Evolutionary conservation across 305 asterid genomes (phyloP), one percentile per base, ranked within the genome.

Genomic region (Euphrasia arctica): DNA sequence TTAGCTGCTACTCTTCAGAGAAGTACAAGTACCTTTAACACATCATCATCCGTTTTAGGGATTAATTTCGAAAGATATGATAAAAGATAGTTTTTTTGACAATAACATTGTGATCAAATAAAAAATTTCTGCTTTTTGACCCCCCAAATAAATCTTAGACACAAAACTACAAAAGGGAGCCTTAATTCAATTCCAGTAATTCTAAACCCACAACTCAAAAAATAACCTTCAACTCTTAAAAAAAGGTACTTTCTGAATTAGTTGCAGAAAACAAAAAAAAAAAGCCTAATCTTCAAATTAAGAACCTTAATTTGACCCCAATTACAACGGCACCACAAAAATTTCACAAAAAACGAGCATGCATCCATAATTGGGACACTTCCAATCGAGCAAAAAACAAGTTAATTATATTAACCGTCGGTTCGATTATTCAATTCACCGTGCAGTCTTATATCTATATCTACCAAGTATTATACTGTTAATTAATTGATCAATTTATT

Each of bases 21-120:
- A 68, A 57, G 52, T 51, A 18, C 1, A 63, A 42, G 55, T 83
- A 94, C 99, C 97, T 91, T 94, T 64, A 89, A 73, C 50, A 80
- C 74, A 67, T 83, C 89, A 68, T 89, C 96, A 54, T 47, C 50
- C 11, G 13, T 28, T 13, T 9, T 1, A 66, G 50, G 28, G 71
- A 9, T 12, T 27, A 0, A 31, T 4, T 42, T 70, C 10, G n/a
- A 34, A 36, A 43, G 39, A 65, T 54, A 54, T 27, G 29, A 52
- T 51, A 41, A 65, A 15, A 42, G 8, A 0, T 9, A 18, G 22
- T 0, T 18, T 18, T 18, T 18, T 18, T 18, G 1, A 18, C 22
- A 18, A 18, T 18, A 18, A 18, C 22, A 18, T 18, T 18, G 22
- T 18, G 22, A 18, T 15, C 51, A 54, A 61, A 13, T 5, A 59